Evolutionary conservation across 2,329 filamentous ascomycete genomes (phyloP).

Genomic region (Colletotrichum filicis): DNA sequence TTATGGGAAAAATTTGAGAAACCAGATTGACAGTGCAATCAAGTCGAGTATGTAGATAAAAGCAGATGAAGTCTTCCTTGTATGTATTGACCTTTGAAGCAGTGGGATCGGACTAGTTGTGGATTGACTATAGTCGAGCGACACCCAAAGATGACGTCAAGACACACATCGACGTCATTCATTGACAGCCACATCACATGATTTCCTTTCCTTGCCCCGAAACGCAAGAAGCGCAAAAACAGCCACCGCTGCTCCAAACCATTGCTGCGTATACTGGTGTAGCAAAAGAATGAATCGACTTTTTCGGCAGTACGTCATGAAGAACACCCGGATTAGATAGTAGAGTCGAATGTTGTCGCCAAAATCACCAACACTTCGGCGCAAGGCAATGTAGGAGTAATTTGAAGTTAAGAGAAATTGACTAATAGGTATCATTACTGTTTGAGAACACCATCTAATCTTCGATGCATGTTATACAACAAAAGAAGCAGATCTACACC

Average conservation of each 20-base stretch:
- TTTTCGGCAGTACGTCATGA: too few species aligned
- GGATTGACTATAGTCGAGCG: neutral
- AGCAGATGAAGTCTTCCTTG: neutral
- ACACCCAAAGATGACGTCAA: conserved; percentile 22
- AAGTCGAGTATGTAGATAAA: too few species aligned
- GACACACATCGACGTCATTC: conserved; percentile 20
- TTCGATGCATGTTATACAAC: too few species aligned
- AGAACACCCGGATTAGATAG: too few species aligned
- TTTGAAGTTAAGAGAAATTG: neutral
- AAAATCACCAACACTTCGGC: too few species aligned
- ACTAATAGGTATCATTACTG: neutral
- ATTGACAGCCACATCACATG: conserved; percentile 24
- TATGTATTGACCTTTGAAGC: neutral
- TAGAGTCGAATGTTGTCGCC: too few species aligned
- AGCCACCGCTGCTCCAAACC: neutral
- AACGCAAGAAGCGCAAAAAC: neutral
- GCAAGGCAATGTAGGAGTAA: neutral
- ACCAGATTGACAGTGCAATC: fast-evolving
- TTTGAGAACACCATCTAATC: too few species aligned
- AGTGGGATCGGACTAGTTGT: neutral
- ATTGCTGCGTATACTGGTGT: too few species aligned
- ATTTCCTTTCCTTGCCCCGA: neutral
- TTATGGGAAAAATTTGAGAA: too few species aligned
- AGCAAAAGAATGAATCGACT: too few species aligned
- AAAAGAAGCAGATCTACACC: too few species aligned